phyloP scores from a whole-genome alignment of 2,329 filamentous ascomycete species.

The Fusarium sp. region DNA sequence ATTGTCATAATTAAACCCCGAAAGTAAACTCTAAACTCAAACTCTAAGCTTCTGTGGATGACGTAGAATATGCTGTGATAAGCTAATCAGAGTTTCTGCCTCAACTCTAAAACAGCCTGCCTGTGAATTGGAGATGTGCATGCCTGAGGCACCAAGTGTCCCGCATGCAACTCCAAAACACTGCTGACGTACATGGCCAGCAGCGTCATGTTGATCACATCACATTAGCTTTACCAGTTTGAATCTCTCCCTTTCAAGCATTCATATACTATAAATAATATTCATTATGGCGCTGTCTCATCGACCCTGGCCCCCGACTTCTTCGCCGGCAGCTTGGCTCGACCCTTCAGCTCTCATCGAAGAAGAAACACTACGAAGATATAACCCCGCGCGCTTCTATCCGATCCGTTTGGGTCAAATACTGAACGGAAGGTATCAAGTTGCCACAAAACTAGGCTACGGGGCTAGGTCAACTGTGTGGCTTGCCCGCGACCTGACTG shows the following conservation, averaged over 20 bases:
- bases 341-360: constrained; percentile 22
- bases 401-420: constrained; percentile 34
- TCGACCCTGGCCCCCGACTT: constrained; percentile 16
- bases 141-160: not conserved
- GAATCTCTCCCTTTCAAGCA: not conserved
- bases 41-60: not conserved
- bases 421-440: constrained; percentile 35
- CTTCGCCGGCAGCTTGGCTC: constrained; percentile 28
- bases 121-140: not conserved
- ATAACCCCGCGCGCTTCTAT: constrained; percentile 31
- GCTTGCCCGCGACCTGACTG: constrained; percentile 40
- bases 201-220: not conserved
- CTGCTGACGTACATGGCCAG: not conserved
- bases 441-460: constrained; percentile 42
- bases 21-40: not conserved
- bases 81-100: not conserved
- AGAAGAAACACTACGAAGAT: constrained; percentile 39
- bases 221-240: not conserved
- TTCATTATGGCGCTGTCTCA: not conserved
- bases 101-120: not conserved
- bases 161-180: not conserved
- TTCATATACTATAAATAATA: not conserved
- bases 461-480: constrained; percentile 44
- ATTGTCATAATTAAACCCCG: not conserved
- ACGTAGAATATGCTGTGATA: not conserved